These are phyloP conservation scores for Dichotomocladium elegans DNA, from an alignment of 371 early-diverging fungal genomes.

Conservation along the genomic window DNA sequence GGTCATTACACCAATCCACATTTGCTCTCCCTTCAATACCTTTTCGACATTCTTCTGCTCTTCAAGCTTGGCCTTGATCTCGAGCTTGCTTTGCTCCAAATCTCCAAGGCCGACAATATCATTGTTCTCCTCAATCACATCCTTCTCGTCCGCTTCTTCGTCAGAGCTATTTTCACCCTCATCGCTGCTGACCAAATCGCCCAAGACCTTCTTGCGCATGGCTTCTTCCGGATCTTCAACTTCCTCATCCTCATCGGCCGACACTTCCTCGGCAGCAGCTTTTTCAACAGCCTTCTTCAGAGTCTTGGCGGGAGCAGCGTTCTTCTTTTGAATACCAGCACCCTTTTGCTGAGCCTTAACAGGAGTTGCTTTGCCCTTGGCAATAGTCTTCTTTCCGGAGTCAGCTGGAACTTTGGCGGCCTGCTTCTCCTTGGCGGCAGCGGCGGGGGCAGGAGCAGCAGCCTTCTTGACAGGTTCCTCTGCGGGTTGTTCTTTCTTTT, in stretches of 20 bases:
- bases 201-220: conserved; percentile 45
- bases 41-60: conserved; percentile 28
- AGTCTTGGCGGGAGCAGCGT: not conserved
- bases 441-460: too few species aligned
- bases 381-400: conserved; percentile 11
- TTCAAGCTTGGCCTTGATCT: conserved; percentile 27
- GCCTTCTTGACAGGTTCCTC: too few species aligned
- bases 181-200: conserved; percentile 39
- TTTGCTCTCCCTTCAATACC: not conserved
- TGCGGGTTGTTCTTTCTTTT: not conserved
- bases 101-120: conserved; percentile 41
- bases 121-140: conserved; percentile 46
- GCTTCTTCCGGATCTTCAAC: conserved; percentile 33
- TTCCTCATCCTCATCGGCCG: conserved; percentile 13
- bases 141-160: conserved; percentile 27
- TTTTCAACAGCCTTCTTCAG: conserved; percentile 8
- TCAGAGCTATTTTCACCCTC: conserved; percentile 35
- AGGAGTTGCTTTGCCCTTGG: not conserved
- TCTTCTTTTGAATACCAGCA: not conserved
- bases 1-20: not conserved
- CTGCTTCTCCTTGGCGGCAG: conserved; percentile 2
- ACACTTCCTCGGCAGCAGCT: not conserved
- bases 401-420: not conserved
- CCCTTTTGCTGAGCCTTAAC: not conserved
- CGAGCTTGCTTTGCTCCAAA: conserved; percentile 32